These are phyloP conservation scores for Daphne laureola DNA, from an alignment of 441 rosid species.

Conservation along the genomic window DNA sequence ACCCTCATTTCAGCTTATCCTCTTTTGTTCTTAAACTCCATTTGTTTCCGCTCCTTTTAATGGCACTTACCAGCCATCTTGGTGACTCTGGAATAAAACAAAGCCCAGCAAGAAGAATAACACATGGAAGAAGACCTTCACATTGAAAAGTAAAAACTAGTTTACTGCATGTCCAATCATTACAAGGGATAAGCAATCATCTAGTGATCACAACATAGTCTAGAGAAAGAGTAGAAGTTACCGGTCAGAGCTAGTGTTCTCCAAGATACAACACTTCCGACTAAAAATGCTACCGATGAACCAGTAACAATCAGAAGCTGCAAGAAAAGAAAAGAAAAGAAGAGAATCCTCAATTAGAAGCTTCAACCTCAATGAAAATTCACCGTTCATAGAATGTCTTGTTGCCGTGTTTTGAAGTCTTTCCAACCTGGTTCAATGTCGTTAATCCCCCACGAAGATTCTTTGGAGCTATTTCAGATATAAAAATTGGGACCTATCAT, in stretches of 20 bases:
- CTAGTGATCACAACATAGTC: too few species aligned
- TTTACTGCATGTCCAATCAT: background rate
- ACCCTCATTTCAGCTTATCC: background rate
- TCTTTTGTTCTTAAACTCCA: background rate
- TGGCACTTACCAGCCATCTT: conserved; percentile 77
- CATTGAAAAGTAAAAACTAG: conserved; percentile 18
- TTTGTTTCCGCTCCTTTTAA: background rate
- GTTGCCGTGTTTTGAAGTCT: background rate
- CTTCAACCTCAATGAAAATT: background rate
- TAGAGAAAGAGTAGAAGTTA: conserved; percentile 14
- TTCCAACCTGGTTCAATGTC: conserved; percentile 56
- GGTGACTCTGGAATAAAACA: conserved; percentile 83
- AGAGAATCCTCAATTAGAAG: background rate
- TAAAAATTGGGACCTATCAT: conserved; percentile 65
- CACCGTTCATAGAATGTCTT: background rate
- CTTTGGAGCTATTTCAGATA: conserved; percentile 90
- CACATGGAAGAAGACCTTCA: conserved; percentile 68
- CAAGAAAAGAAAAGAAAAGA: conserved; percentile 11
- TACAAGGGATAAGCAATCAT: too few species aligned
- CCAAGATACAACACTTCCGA: conserved; percentile 71
- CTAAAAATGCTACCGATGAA: conserved; percentile 49
- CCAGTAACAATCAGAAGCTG: conserved; percentile 79
- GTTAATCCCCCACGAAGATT: conserved; percentile 87
- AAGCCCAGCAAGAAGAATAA: conserved; percentile 60
- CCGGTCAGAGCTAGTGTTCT: conserved; percentile 77